Percentiles rank a stretch among this genome's conserved stretches.
These are phyloP conservation scores for Scortechinia acanthostroma DNA, from an alignment of 2,329 filamentous ascomycete species.

Conservation along the genomic window DNA sequence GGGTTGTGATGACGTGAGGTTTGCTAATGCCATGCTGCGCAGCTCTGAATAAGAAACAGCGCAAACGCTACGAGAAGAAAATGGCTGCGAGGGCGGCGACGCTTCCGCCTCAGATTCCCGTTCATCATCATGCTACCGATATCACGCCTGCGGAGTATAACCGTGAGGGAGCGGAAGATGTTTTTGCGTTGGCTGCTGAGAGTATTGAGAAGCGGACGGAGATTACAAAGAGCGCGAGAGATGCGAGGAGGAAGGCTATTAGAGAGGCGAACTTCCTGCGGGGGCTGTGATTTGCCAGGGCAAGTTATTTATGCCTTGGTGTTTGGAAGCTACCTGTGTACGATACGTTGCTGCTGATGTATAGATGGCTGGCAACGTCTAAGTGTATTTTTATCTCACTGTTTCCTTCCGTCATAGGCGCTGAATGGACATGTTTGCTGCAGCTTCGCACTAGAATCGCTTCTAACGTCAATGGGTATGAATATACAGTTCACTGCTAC, in stretches of 20 bases:
- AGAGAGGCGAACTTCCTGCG: slow-evolving; percentile 36
- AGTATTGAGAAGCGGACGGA: slow-evolving; percentile 24
- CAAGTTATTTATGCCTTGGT: background rate
- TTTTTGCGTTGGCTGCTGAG: slow-evolving; percentile 19
- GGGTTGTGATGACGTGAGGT: background rate
- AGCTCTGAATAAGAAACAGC: slow-evolving; percentile 36
- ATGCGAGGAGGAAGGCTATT: slow-evolving; percentile 32
- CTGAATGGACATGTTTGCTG: too few species aligned
- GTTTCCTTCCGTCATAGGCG: too few species aligned
- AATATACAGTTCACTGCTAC: too few species aligned
- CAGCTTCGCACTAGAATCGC: too few species aligned
- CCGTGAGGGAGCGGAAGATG: slow-evolving; percentile 10
- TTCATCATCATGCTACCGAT: slow-evolving; percentile 32
- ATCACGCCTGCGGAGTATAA: slow-evolving; percentile 27
- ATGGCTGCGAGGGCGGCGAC: slow-evolving; percentile 26
- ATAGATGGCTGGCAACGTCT: too few species aligned
- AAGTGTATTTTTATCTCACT: too few species aligned
- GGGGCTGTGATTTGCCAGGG: slow-evolving; percentile 23
- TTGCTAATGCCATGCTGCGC: slow-evolving; percentile 9
- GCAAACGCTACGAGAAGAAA: slow-evolving; percentile 33
- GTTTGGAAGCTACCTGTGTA: too few species aligned
- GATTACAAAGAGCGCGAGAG: slow-evolving; percentile 31
- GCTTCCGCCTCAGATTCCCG: slow-evolving; percentile 27
- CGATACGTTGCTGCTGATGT: too few species aligned
- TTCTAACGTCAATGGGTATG: too few species aligned